These are phyloP conservation scores for Vigna unguiculata DNA, from an alignment of 306 rosid genomes.

Conservation along the genomic window DNA sequence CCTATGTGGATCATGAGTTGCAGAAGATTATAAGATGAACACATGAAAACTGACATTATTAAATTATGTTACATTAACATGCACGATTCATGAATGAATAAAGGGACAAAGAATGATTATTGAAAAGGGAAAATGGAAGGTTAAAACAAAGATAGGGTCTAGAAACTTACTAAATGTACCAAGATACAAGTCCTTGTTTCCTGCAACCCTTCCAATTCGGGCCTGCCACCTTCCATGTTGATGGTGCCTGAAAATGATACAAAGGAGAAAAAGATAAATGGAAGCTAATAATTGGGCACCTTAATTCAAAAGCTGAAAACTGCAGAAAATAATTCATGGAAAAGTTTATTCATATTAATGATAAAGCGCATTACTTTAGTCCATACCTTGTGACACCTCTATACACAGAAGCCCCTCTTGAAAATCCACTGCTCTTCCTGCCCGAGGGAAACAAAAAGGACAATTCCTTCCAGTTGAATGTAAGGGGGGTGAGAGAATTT, in stretches of 20 bases:
- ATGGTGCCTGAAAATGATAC: conserved; percentile 75
- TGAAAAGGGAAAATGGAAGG: conserved; percentile 14
- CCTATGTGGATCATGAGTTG: conserved; percentile 50
- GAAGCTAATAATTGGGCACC: conserved; percentile 49
- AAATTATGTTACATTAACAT: conserved; percentile 9
- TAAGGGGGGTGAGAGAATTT: conserved; percentile 5
- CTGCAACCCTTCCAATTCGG: conserved; percentile 96
- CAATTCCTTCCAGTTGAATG: conserved; percentile 28
- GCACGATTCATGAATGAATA: background rate
- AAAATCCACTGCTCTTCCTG: conserved; percentile 99
- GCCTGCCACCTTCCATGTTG: conserved; percentile 99
- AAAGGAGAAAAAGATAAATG: conserved; percentile 45
- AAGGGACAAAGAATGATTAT: background rate
- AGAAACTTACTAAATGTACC: conserved; percentile 91
- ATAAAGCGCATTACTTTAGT: conserved; percentile 49
- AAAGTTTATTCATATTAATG: conserved; percentile 53
- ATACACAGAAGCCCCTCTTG: conserved; percentile 98
- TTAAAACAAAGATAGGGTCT: conserved; percentile 26
- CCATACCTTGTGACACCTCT: conserved; percentile 99
- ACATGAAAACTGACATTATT: conserved; percentile 24
- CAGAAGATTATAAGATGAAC: background rate
- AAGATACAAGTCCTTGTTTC: conserved; percentile 96
- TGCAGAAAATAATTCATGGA: conserved; percentile 57
- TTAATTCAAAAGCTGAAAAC: conserved; percentile 64
- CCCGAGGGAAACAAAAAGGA: conserved; percentile 39